phyloP scores from a whole-genome alignment of 805 yeast species.

The Pichia cabralensis region DNA sequence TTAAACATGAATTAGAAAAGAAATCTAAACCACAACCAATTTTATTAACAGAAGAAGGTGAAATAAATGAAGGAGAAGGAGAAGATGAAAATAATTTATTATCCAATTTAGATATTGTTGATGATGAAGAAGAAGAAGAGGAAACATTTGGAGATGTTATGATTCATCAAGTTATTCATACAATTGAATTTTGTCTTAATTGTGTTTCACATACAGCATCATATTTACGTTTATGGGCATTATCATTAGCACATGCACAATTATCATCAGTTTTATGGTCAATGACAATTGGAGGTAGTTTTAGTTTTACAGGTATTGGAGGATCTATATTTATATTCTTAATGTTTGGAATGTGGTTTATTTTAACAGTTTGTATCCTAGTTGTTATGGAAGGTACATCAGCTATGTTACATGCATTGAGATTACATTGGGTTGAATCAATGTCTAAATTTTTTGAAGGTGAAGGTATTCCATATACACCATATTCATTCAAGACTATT shows the following conservation, averaged over 20 bases:
- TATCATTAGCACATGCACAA: slow-evolving; percentile 95
- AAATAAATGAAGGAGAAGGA: slow-evolving; percentile 11
- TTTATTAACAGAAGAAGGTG: slow-evolving; percentile 11
- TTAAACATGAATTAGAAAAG: slow-evolving; percentile 38
- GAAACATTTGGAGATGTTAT: slow-evolving; percentile 85
- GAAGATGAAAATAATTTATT: slow-evolving; percentile 25
- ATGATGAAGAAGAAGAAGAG: slow-evolving; percentile 44
- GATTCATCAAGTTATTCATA: slow-evolving; percentile 95
- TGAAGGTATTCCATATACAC: slow-evolving; percentile 84
- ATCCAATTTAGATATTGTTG: slow-evolving; percentile 29
- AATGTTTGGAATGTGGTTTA: slow-evolving; percentile 92
- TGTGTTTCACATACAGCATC: slow-evolving; percentile 99
- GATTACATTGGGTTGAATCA: slow-evolving; percentile 98
- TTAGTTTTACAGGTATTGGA: slow-evolving; percentile 48
- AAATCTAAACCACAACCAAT: slow-evolving; percentile 32
- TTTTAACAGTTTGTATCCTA: slow-evolving; percentile 78
- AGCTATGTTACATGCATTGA: slow-evolving; percentile 96
- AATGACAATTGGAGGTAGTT: slow-evolving; percentile 83
- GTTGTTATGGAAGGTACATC: slow-evolving; percentile 98
- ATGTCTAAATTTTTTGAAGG: slow-evolving; percentile 98
- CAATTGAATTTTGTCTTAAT: slow-evolving; percentile 93
- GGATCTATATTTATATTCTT: slow-evolving; percentile 71
- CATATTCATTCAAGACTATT: slow-evolving; percentile 56
- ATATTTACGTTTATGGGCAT: slow-evolving; percentile 91
- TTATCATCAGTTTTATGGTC: slow-evolving; percentile 91